These are phyloP conservation scores for Diutina mesorugosa DNA, from an alignment of 1,139 yeast genomes.

Conservation along the genomic window DNA sequence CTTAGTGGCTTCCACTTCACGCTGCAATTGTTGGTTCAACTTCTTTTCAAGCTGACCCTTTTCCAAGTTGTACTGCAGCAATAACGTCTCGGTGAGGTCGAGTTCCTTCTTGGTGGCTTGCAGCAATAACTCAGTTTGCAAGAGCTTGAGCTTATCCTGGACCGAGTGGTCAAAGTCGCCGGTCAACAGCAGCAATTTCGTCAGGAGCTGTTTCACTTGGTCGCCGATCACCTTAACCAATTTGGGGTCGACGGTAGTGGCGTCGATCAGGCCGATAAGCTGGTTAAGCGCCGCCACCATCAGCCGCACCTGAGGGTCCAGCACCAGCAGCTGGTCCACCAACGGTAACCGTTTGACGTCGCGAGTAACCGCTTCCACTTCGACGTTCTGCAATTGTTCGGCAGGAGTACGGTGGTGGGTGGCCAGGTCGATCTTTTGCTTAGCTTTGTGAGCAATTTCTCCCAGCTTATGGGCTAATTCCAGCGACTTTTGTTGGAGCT, in stretches of 20 bases:
- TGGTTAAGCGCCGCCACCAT: conserved; percentile 40
- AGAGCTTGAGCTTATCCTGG: conserved; percentile 20
- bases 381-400: conserved; percentile 33
- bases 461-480: conserved; percentile 24
- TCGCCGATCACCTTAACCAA: conserved; percentile 21
- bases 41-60: conserved; percentile 51
- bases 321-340: conserved; percentile 15
- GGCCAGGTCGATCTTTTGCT: conserved; percentile 13
- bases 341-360: conserved; percentile 22
- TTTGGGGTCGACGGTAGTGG: conserved; percentile 16
- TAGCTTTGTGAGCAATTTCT: conserved; percentile 24
- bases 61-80: conserved; percentile 37
- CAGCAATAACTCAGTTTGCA: conserved; percentile 39
- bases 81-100: conserved; percentile 34
- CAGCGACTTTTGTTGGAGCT: conserved; percentile 23
- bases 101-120: conserved; percentile 46
- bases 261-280: conserved; percentile 38
- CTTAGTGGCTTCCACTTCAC: conserved; percentile 61
- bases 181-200: conserved; percentile 20
- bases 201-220: conserved; percentile 19
- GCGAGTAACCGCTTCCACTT: conserved; percentile 21
- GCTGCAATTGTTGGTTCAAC: conserved; percentile 44
- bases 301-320: conserved; percentile 33
- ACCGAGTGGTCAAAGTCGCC: conserved; percentile 30
- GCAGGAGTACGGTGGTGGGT: conserved; percentile 23